Base-by-base conservation (phyloP, 352 stramenopile genomes). In the Globisporangium barbulae region DNA sequence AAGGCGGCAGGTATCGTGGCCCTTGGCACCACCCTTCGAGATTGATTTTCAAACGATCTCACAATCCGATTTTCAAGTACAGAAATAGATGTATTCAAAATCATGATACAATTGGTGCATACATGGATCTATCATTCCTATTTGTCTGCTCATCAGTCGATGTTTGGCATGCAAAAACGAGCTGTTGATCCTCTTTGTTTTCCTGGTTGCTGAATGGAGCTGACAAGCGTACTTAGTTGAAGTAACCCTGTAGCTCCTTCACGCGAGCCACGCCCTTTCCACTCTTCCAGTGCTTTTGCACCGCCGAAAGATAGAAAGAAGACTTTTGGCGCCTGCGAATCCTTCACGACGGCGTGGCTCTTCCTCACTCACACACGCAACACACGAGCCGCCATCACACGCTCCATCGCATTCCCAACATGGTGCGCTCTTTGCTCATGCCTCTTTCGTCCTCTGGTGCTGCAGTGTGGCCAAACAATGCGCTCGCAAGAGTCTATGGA, bases 291-390 rank as follows among this genome's bases (percentile, higher is more conserved):
- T 57, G 50, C 50, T 57, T 57, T 57, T 42, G n/a, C 7, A 5
- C 25, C 25, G 30, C 25, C 25, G 30, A 57, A 57, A 57, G 50
- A 57, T 57, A 57, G 30, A 57, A 57, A 57, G 50, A 57, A 57
- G 50, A 57, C 50, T 57, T 57, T 44, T 44, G 50, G 30, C 50
- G 42, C 9, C 42, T 49, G 42, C 42, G 30, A 57, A 42, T 57
- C 50, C 50, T 56, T 22, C 50, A 28, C 35, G 30, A 57, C 30
- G 48, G 12, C 48, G 33, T 8, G 21, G 3, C 50, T 56, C n/a
- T 12, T 19, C 35, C 30, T 42, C 50, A 7, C 50, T 41, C 21
- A 30, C 50, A n/a, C 30, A 28, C 28, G 22, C 28, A 8, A 41
- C 49, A 41, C 42, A 49, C 28, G 50, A 57, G 50, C 30, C 50